Conservation (phyloP, 352 stramenopile species). For the Phytophthora foliorum region DNA sequence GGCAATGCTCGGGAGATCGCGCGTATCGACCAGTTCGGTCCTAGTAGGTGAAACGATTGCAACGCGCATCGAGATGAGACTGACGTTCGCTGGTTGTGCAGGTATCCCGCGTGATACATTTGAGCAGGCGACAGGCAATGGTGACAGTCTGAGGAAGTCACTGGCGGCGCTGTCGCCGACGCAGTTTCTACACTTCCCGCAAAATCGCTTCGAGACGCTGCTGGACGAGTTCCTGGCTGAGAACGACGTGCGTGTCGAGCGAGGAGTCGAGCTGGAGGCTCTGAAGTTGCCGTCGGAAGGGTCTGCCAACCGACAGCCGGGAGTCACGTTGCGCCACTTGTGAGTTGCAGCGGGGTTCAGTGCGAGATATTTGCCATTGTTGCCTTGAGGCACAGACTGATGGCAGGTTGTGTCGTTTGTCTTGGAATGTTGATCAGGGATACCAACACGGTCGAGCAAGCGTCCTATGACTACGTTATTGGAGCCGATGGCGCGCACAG, state of each 20-base stretch:
- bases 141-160: conserved; percentile 46
- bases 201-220: conserved; percentile 85
- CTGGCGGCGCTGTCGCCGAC: conserved; percentile 70
- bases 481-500: conserved; percentile 94
- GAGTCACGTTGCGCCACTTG: conserved; percentile 58
- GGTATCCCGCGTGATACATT: conserved; percentile 54
- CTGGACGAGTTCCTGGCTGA: conserved; percentile 63
- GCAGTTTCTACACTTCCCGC: conserved; percentile 87
- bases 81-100: conserved; percentile 31
- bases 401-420: background rate
- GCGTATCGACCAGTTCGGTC: conserved; percentile 84
- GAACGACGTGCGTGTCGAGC: conserved; percentile 59
- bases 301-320: conserved; percentile 5
- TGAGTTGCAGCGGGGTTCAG: conserved; percentile 35
- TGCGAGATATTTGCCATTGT: background rate
- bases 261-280: conserved; percentile 64
- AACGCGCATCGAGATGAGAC: conserved; percentile 3
- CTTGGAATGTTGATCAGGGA: conserved; percentile 30
- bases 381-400: conserved; percentile 6
- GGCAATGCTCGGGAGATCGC: conserved; percentile 75
- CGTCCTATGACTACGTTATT: conserved; percentile 86
- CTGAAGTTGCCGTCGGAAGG: conserved; percentile 33
- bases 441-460: conserved; percentile 51
- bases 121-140: conserved; percentile 22
- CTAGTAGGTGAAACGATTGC: conserved; percentile 43